Percentiles rank a stretch among this genome's conserved stretches.
phyloP scores from a whole-genome alignment of 768 basidiomycete genomes.

The Podaxis sp. region DNA sequence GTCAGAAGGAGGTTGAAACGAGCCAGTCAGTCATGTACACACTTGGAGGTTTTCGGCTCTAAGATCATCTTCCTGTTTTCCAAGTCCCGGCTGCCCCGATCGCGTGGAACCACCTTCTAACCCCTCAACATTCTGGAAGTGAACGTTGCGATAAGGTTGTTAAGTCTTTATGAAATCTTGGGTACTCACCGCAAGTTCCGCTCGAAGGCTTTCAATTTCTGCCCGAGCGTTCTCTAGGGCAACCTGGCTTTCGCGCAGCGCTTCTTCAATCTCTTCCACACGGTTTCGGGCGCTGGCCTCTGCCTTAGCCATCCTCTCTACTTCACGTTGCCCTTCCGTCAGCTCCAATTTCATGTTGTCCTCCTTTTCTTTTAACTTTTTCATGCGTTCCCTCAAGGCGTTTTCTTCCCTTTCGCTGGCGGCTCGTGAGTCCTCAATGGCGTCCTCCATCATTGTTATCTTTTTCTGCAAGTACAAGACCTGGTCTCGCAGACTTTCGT shows the following conservation, averaged over 20 bases:
- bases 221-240: constrained; percentile 89
- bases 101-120: neutral
- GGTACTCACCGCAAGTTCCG: constrained; percentile 69
- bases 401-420: constrained; percentile 76
- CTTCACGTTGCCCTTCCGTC: constrained; percentile 59
- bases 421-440: constrained; percentile 73
- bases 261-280: constrained; percentile 86
- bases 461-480: constrained; percentile 84
- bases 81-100: neutral
- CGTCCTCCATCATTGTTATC: constrained; percentile 75
- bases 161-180: neutral
- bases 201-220: constrained; percentile 79
- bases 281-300: constrained; percentile 63
- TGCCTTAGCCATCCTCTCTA: constrained; percentile 59
- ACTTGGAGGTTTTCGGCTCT: constrained; percentile 7
- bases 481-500: constrained; percentile 89
- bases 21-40: neutral
- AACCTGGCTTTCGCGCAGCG: constrained; percentile 80
- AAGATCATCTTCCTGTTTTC: neutral
- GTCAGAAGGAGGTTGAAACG: neutral
- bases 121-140: neutral
- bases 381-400: constrained; percentile 59
- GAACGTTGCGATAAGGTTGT: neutral
- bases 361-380: constrained; percentile 71
- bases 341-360: constrained; percentile 72